A percentile compares a stretch with the other conserved stretches of the same genome.
Evolutionary conservation across 306 rosid genomes (phyloP).

Genomic region (Castanea crenata): DNA sequence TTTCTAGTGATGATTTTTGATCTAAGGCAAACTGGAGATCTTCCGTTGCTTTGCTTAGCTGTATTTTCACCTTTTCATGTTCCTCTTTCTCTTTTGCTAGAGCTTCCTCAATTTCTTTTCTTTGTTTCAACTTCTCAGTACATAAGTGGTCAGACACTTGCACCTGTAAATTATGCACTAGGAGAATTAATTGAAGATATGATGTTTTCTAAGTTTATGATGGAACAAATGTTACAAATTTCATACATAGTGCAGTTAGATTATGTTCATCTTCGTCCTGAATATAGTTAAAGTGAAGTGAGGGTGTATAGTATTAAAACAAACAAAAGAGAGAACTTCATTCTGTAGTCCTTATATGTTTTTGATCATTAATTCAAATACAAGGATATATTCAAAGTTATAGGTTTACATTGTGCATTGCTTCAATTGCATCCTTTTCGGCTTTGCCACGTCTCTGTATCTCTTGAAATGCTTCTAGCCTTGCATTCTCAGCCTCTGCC

Average conservation of each 20-base stretch:
- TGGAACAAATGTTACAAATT: neutral
- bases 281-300: neutral
- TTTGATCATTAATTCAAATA: too few relatives aligned
- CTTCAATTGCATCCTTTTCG: conserved; percentile 60
- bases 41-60: conserved; percentile 31
- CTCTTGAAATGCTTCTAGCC: conserved; percentile 52
- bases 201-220: conserved; percentile 2
- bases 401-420: conserved; percentile 53
- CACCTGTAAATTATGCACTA: conserved; percentile 33
- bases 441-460: conserved; percentile 54
- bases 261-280: neutral
- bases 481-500: conserved; percentile 65
- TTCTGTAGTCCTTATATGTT: neutral
- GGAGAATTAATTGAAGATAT: neutral
- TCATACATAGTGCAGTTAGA: neutral
- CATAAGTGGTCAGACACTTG: conserved; percentile 41
- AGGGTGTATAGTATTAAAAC: neutral
- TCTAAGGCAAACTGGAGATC: conserved; percentile 32
- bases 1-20: conserved; percentile 33
- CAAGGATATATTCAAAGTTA: neutral
- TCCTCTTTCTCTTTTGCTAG: conserved; percentile 34
- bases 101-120: conserved; percentile 44
- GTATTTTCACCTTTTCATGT: conserved; percentile 32
- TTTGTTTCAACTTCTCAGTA: conserved; percentile 41
- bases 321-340: neutral